phyloP scores from a whole-genome alignment of 306 rosid species.

The Cyamopsis tetragonoloba region DNA sequence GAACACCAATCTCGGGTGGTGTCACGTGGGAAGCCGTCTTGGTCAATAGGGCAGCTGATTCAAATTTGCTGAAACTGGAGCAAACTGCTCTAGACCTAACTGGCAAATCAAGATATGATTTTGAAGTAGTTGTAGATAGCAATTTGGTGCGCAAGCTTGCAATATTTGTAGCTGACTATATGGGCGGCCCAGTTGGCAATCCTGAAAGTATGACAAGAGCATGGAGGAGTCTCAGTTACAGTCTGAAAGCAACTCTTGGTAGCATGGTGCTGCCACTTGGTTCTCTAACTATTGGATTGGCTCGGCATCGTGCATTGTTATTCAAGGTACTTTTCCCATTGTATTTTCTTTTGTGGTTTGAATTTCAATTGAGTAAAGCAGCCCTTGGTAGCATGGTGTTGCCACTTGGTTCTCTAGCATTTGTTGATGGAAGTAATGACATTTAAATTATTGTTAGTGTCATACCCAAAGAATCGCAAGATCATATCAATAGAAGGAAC shows the following conservation, averaged over 20 bases:
- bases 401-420: no score
- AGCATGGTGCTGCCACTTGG: constrained; percentile 96
- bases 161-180: constrained; percentile 73
- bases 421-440: constrained; percentile 6
- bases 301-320: constrained; percentile 96
- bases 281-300: constrained; percentile 86
- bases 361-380: constrained; percentile 18
- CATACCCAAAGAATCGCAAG: not conserved
- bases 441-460: not conserved
- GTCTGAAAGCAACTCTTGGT: constrained; percentile 80
- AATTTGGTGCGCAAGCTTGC: constrained; percentile 76
- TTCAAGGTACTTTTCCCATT: constrained; percentile 65
- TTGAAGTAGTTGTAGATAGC: constrained; percentile 44
- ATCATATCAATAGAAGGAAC: constrained; percentile 13
- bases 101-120: constrained; percentile 48
- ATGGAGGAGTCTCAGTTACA: constrained; percentile 73
- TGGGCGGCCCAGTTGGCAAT: constrained; percentile 93
- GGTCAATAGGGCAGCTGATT: constrained; percentile 84
- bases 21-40: constrained; percentile 91
- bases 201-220: constrained; percentile 70
- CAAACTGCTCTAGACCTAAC: constrained; percentile 66
- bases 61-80: constrained; percentile 80
- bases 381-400: no score
- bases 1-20: constrained; percentile 63
- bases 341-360: constrained; percentile 1